A percentile compares a stretch with the other conserved stretches of the same genome.
phyloP scores from a whole-genome alignment of 2,329 filamentous ascomycete species.

The Xylaria sp. region DNA sequence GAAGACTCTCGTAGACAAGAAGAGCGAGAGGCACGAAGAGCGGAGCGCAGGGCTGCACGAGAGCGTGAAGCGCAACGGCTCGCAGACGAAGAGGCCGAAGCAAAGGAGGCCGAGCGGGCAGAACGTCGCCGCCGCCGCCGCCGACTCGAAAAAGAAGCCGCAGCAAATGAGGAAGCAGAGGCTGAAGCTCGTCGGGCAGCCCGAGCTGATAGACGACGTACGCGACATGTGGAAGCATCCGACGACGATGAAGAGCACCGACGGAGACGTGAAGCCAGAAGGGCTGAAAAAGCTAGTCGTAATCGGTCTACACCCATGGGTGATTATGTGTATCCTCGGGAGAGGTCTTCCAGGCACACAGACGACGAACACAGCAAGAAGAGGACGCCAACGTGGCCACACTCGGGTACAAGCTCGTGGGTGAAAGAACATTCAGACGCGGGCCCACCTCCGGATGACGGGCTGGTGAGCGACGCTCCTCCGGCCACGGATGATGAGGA shows the following conservation, averaged over 20 bases:
- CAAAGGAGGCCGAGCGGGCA: slow-evolving; percentile 53
- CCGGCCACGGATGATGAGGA: slow-evolving; percentile 58
- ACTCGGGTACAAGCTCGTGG: slow-evolving; percentile 73
- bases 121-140: slow-evolving; percentile 54
- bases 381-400: slow-evolving; percentile 62
- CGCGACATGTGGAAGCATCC: slow-evolving; percentile 55
- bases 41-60: slow-evolving; percentile 62
- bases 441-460: slow-evolving; percentile 64
- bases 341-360: slow-evolving; percentile 50
- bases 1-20: slow-evolving; percentile 64
- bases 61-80: slow-evolving; percentile 63
- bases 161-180: slow-evolving; percentile 56
- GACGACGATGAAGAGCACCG: slow-evolving; percentile 66
- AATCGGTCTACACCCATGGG: slow-evolving; percentile 57
- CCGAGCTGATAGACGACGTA: slow-evolving; percentile 60
- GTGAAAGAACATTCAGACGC: slow-evolving; percentile 72
- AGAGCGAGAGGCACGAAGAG: slow-evolving; percentile 68
- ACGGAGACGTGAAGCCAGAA: slow-evolving; percentile 63
- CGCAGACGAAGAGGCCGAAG: slow-evolving; percentile 56
- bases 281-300: slow-evolving; percentile 54
- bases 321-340: slow-evolving; percentile 57
- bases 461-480: slow-evolving; percentile 50
- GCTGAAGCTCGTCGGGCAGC: slow-evolving; percentile 59
- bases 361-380: slow-evolving; percentile 50
- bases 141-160: slow-evolving; percentile 55